These are phyloP conservation scores for Vicia faba DNA, from an alignment of 306 rosid genomes.

Conservation along the genomic window DNA sequence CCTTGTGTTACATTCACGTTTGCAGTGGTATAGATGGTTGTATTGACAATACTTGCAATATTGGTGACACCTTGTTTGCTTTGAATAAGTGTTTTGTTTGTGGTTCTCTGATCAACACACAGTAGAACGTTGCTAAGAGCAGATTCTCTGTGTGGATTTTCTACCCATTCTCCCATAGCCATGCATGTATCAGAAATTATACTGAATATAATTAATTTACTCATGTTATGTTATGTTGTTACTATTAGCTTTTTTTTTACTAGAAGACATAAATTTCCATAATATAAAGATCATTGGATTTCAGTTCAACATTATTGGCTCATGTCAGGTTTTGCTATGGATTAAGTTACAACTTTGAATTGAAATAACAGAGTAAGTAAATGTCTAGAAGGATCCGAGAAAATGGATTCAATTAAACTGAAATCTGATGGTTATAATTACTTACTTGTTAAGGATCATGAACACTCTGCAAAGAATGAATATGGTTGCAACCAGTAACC, in stretches of 20 bases:
- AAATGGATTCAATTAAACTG: constrained; percentile 3
- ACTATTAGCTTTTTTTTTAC: constrained; percentile 3
- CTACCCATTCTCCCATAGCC: constrained; percentile 99
- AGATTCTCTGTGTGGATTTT: constrained; percentile 79
- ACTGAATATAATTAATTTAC: constrained; percentile 45
- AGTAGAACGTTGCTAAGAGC: constrained; percentile 92
- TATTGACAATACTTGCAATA: constrained; percentile 72
- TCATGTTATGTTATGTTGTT: constrained; percentile 25
- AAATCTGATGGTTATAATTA: constrained; percentile 14
- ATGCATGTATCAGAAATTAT: constrained; percentile 89
- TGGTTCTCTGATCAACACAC: constrained; percentile 88
- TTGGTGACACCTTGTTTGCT: constrained; percentile 72
- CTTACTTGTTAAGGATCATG: constrained; percentile 88
- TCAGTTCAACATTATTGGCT: constrained; percentile 25
- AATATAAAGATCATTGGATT: constrained; percentile 24
- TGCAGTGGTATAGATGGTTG: constrained; percentile 64
- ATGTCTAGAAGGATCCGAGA: neutral
- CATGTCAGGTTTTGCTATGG: constrained; percentile 6
- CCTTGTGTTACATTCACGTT: constrained; percentile 52
- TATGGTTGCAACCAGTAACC: constrained; percentile 86
- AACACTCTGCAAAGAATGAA: constrained; percentile 90
- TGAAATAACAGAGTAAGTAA: constrained; percentile 19
- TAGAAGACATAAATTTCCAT: constrained; percentile 8
- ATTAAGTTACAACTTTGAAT: constrained; percentile 6
- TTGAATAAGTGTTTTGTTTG: constrained; percentile 80